A percentile compares a stretch with the other conserved stretches of the same genome.
These are phyloP conservation scores for Pneumocystis carinii DNA, from an alignment of 1,139 yeast species.

Conservation along the genomic window DNA sequence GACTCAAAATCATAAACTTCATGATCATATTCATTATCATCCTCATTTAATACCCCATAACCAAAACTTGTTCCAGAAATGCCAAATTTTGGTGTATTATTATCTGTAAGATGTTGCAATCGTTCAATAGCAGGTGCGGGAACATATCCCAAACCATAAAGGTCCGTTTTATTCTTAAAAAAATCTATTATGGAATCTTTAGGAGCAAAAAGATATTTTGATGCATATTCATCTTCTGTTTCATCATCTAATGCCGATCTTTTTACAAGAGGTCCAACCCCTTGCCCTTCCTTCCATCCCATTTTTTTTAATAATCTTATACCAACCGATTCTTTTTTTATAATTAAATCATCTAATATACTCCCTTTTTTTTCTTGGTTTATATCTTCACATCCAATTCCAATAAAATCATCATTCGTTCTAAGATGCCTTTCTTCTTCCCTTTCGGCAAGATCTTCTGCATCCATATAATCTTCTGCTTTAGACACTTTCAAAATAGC, in stretches of 20 bases:
- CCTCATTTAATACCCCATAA: slow-evolving; percentile 12
- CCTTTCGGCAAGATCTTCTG: slow-evolving; percentile 22
- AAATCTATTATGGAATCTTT: background rate
- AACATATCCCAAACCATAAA: background rate
- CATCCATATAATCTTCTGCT: slow-evolving; percentile 24
- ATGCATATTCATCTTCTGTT: background rate
- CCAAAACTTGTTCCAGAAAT: slow-evolving; percentile 8
- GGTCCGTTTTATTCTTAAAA: background rate
- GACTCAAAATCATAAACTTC: slow-evolving; percentile 13
- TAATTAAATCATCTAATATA: background rate
- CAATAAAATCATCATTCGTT: slow-evolving; percentile 4
- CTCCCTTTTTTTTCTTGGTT: background rate
- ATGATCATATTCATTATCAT: slow-evolving; percentile 14
- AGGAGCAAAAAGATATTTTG: background rate
- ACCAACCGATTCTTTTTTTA: slow-evolving; percentile 12
- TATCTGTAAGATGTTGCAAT: background rate
- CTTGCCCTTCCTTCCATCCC: slow-evolving; percentile 23
- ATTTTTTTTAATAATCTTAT: slow-evolving; percentile 14
- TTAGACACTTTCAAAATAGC: slow-evolving; percentile 11
- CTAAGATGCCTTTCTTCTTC: slow-evolving; percentile 14
- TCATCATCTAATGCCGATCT: background rate
- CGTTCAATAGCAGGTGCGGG: background rate
- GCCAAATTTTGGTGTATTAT: background rate
- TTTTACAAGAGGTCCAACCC: slow-evolving; percentile 15
- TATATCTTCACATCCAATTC: slow-evolving; percentile 1